These are phyloP conservation scores for Fraxinus sp. DNA, from an alignment of 305 asterid genomes.

Conservation along the genomic window DNA sequence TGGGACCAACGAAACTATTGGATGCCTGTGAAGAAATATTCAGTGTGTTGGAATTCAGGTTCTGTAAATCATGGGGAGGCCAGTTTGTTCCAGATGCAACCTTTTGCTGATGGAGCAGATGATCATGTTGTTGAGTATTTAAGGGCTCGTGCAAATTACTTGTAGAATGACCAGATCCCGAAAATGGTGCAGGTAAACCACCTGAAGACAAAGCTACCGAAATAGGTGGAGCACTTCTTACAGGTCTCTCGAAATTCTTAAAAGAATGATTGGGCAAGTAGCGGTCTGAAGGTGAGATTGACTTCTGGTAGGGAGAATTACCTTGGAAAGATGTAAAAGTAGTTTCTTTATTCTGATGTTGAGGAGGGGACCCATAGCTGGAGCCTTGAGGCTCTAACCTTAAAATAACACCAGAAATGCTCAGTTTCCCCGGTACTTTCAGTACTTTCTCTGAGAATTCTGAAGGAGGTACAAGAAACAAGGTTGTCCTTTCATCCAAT, in stretches of 20 bases:
- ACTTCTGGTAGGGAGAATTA: slow-evolving; percentile 39
- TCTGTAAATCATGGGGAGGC: slow-evolving; percentile 47
- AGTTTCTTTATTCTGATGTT: slow-evolving; percentile 38
- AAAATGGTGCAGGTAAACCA: slow-evolving; percentile 28
- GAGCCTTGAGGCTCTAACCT: slow-evolving; percentile 61
- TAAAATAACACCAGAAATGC: slow-evolving; percentile 85
- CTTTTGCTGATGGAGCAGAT: slow-evolving; percentile 39
- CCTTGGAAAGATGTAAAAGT: slow-evolving; percentile 37
- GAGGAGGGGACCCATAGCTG: slow-evolving; percentile 43
- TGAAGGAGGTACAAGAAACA: slow-evolving; percentile 97
- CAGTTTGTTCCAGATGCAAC: slow-evolving; percentile 39
- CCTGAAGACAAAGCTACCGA: slow-evolving; percentile 30
- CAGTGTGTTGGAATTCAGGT: slow-evolving; percentile 27
- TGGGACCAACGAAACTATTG: slow-evolving; percentile 24
- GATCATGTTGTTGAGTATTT: slow-evolving; percentile 36
- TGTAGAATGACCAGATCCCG: slow-evolving; percentile 25
- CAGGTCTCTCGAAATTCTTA: slow-evolving; percentile 34
- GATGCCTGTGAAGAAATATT: slow-evolving; percentile 32
- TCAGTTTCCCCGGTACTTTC: slow-evolving; percentile 83
- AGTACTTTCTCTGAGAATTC: slow-evolving; percentile 85
- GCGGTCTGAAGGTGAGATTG: slow-evolving; percentile 52
- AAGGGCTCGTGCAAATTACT: slow-evolving; percentile 25
- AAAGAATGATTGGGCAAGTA: slow-evolving; percentile 43
- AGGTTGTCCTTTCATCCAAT: slow-evolving; percentile 69
- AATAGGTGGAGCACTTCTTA: slow-evolving; percentile 20